A percentile compares a stretch with the other conserved stretches of the same genome.
These are phyloP conservation scores for Akebia trifoliata DNA, from an alignment of 164 flowering plant genomes.

Conservation along the genomic window DNA sequence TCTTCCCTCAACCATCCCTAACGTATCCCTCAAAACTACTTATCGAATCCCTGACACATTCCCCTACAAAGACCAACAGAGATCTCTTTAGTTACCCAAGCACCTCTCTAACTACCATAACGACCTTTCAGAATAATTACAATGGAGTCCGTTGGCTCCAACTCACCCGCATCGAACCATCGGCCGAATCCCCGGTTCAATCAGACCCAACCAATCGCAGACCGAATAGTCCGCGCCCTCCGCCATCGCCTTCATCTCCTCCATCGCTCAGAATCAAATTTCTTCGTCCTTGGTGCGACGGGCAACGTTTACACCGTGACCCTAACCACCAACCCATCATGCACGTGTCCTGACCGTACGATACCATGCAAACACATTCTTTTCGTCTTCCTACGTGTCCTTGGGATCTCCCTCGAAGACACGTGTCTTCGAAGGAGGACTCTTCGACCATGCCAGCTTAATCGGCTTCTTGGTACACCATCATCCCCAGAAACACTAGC, in stretches of 20 bases:
- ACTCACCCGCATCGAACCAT: constrained; percentile 30
- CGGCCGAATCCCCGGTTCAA: constrained; percentile 16
- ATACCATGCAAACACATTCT: constrained; percentile 88
- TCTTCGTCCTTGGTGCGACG: constrained; percentile 76
- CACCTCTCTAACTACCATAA: background rate
- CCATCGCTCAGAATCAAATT: constrained; percentile 52
- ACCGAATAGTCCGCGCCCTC: constrained; percentile 63
- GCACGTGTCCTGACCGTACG: constrained; percentile 83
- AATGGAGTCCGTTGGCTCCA: constrained; percentile 45
- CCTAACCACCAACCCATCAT: constrained; percentile 46
- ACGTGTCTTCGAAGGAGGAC: constrained; percentile 45
- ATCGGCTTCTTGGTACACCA: constrained; percentile 44
- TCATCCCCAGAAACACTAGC: constrained; percentile 47
- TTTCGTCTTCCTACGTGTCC: constrained; percentile 61
- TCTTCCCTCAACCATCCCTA: constrained; percentile 28
- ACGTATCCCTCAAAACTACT: constrained; percentile 32
- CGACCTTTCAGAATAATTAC: background rate
- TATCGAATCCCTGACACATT: constrained; percentile 26
- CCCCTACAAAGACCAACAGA: constrained; percentile 9
- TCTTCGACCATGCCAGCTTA: constrained; percentile 58
- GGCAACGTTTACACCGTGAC: constrained; percentile 78
- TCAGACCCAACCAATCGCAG: constrained; percentile 44
- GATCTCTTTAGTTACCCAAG: background rate
- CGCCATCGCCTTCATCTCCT: constrained; percentile 72
- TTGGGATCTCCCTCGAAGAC: constrained; percentile 55